phyloP scores from a whole-genome alignment of 805 yeast genomes.

The Teunomyces cretensis region DNA sequence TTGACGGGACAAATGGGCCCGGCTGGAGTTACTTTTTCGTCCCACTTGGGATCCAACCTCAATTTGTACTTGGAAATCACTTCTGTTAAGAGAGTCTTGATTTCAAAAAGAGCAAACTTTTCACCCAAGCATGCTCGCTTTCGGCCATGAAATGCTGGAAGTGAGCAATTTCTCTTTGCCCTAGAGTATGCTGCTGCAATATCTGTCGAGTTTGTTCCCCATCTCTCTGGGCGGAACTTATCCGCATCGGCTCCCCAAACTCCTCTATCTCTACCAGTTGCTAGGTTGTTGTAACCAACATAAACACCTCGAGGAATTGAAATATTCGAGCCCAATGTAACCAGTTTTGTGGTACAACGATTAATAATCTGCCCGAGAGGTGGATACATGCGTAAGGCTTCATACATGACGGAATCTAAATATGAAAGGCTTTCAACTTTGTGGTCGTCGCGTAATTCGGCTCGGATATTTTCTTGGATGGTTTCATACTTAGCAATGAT shows the following conservation, averaged over 20 bases:
- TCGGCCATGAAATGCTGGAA: constrained; percentile 61
- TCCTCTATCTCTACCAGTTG: constrained; percentile 44
- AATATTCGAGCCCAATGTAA: constrained; percentile 41
- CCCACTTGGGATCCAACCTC: constrained; percentile 43
- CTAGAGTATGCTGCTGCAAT: constrained; percentile 38
- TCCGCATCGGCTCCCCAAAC: constrained; percentile 49
- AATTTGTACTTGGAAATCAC: constrained; percentile 38
- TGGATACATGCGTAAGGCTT: constrained; percentile 51
- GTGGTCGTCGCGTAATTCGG: constrained; percentile 9
- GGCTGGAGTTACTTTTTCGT: constrained; percentile 51
- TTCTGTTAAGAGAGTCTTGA: constrained; percentile 37
- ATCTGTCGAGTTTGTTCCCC: constrained; percentile 46
- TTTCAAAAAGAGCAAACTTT: constrained; percentile 50
- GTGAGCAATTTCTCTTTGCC: constrained; percentile 44
- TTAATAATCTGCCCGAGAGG: constrained; percentile 59
- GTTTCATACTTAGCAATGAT: constrained; percentile 43
- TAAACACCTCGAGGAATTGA: constrained; percentile 50
- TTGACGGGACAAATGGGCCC: constrained; percentile 56
- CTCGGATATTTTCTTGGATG: constrained; percentile 32
- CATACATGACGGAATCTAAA: constrained; percentile 40
- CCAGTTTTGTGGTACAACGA: constrained; percentile 40
- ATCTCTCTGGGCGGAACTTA: constrained; percentile 46
- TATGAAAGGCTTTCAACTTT: constrained; percentile 14
- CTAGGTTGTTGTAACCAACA: constrained; percentile 56
- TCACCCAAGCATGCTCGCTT: constrained; percentile 62